These are phyloP conservation scores for Elsinoe fawcettii DNA, from an alignment of 2,329 filamentous ascomycete genomes.

Conservation along the genomic window DNA sequence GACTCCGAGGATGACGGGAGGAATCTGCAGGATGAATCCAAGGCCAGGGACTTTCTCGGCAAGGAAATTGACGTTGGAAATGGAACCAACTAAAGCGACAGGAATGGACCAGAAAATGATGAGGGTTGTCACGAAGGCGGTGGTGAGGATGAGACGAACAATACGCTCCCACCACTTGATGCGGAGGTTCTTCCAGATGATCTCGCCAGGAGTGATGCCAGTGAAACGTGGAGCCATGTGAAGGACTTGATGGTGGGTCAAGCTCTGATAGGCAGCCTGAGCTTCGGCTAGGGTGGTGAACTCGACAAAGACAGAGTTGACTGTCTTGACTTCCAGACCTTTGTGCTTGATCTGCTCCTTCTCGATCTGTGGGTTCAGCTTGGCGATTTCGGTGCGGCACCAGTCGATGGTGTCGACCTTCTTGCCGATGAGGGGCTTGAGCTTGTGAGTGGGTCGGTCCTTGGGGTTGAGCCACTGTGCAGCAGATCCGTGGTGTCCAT, in stretches of 20 bases:
- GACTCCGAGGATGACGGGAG: slow-evolving; percentile 65
- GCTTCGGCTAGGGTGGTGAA: slow-evolving; percentile 76
- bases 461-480: slow-evolving; percentile 56
- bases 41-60: slow-evolving; percentile 47
- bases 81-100: slow-evolving; percentile 70
- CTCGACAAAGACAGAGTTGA: slow-evolving; percentile 82
- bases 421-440: slow-evolving; percentile 65
- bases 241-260: slow-evolving; percentile 78
- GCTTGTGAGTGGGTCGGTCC: slow-evolving; percentile 67
- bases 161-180: slow-evolving; percentile 84
- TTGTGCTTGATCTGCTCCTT: slow-evolving; percentile 60
- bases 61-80: slow-evolving; percentile 75
- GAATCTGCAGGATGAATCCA: slow-evolving; percentile 64
- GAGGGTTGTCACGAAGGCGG: slow-evolving; percentile 64
- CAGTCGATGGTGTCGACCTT: slow-evolving; percentile 94
- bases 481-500: slow-evolving; percentile 58
- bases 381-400: slow-evolving; percentile 69
- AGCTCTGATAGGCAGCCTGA: slow-evolving; percentile 75
- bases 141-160: slow-evolving; percentile 54
- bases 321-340: slow-evolving; percentile 46
- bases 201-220: slow-evolving; percentile 70
- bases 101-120: slow-evolving; percentile 83
- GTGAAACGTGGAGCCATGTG: slow-evolving; percentile 83
- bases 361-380: slow-evolving; percentile 64
- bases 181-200: slow-evolving; percentile 79